Percentiles rank a stretch among this genome's conserved stretches.
Evolutionary conservation across 139 green algal genomes (phyloP).

Genomic region (Chloropicon primus): DNA sequence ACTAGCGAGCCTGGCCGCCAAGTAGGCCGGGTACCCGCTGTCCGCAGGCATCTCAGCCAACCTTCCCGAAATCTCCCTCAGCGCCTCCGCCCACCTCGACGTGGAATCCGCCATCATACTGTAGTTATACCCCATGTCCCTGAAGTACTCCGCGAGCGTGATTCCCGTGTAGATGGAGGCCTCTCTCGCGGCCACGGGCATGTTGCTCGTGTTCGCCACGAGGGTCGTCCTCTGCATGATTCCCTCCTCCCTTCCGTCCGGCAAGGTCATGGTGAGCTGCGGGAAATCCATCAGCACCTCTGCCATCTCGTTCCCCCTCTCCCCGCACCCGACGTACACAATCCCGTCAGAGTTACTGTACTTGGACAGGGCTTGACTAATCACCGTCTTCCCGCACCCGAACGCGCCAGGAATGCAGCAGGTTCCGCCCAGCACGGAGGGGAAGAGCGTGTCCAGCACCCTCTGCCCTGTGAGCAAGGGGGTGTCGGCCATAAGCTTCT

Average conservation of each 20-base stretch:
- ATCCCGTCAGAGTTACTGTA: conserved; percentile 97
- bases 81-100: conserved; percentile 92
- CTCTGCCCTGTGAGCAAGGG: conserved; percentile 95
- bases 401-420: conserved; percentile 97
- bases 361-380: conserved; percentile 91
- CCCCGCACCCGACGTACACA: conserved; percentile 97
- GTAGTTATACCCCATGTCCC: conserved; percentile 89
- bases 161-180: conserved; percentile 99
- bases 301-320: conserved; percentile 87
- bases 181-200: conserved; percentile 96
- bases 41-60: conserved; percentile 98
- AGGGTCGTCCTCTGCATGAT: conserved; percentile 88
- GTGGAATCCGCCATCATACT: conserved; percentile 98
- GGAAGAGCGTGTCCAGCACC: conserved; percentile 94
- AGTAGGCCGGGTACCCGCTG: conserved; percentile 79
- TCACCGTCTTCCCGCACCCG: conserved; percentile 98
- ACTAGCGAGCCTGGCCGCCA: conserved; percentile 71
- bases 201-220: conserved; percentile 99
- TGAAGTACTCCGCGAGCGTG: conserved; percentile 98
- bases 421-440: conserved; percentile 90
- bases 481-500: conserved; percentile 91
- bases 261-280: conserved; percentile 92
- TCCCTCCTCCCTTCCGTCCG: conserved; percentile 83
- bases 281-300: conserved; percentile 91
- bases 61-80: conserved; percentile 96